These are phyloP conservation scores for Neurospora sp. DNA, from an alignment of 495 filamentous ascomycete species.

Conservation along the genomic window DNA sequence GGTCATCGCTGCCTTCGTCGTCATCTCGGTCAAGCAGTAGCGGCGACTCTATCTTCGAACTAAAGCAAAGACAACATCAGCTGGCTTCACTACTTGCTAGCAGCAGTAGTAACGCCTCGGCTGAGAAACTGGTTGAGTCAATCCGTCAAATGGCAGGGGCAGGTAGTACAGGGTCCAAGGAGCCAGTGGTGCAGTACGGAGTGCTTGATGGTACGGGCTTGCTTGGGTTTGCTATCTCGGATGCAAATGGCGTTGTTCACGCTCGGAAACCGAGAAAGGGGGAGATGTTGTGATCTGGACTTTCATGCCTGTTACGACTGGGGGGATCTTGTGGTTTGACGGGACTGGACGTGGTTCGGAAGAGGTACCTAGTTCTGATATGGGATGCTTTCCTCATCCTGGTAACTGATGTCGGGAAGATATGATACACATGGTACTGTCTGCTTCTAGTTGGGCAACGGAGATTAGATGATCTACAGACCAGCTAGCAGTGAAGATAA, in stretches of 20 bases:
- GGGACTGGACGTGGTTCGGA: not conserved
- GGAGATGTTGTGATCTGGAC: not conserved
- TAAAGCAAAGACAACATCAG: not conserved
- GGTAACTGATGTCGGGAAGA: not conserved
- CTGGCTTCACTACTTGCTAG: not conserved
- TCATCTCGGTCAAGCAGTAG: not conserved
- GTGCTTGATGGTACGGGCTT: not conserved
- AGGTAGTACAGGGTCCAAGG: not conserved
- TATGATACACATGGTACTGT: no score
- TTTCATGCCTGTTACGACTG: not conserved
- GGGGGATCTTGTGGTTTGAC: not conserved
- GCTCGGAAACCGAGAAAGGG: not conserved
- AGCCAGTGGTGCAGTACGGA: not conserved
- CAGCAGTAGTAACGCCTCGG: not conserved
- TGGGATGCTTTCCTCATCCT: not conserved
- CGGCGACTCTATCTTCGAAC: not conserved
- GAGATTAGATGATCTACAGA: no score
- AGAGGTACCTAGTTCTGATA: not conserved
- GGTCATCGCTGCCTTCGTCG: not conserved
- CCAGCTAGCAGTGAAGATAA: no score
- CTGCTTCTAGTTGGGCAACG: no score
- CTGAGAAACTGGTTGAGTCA: not conserved
- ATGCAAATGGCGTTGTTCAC: not conserved
- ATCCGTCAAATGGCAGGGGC: not conserved
- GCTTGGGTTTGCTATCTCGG: not conserved